Evolutionary conservation across 1,284 basidiomycete genomes (phyloP), one percentile per base, ranked within the genome.

Genomic region (Ceratobasidium sp.): DNA sequence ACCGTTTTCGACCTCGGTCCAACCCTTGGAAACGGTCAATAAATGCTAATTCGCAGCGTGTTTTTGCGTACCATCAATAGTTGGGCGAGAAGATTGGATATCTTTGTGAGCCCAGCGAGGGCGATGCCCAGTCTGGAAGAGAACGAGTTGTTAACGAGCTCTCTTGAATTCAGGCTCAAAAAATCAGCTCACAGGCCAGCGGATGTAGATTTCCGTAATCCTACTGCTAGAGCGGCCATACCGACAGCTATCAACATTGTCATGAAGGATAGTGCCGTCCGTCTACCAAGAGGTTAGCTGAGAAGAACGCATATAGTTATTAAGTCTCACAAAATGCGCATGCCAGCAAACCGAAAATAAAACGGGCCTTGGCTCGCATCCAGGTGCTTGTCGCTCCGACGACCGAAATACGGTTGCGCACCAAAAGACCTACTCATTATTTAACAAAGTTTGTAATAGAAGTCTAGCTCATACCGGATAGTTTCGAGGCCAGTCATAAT

Each of bases 401-500:
- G 28, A 28, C 44, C 18, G 14, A 62, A 62, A n/a, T 21, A 18
- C n/a, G 26, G 41, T 26, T 62, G 43, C 16, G 44, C 59, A 2
- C 46, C 46, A 21, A 62, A 62, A 2, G 59, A 62, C 8, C 43
- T 62, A 35, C 7, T 32, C 13, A 8, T 43, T 28, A 3, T n/a
- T 35, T n/a, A 14, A 23, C 30, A 26, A 62, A 8, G 26, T 9
- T n/a, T 6, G 46, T 21, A 28, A 8, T 35, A 26, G 26, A 5
- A 35, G 26, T 16, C 3, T 13, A 18, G 41, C 21, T 23, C 44
- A 26, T 28, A 62, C 59, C 59, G 44, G 14, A 62, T 49, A 8
- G 59, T 62, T 47, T 62, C 59, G 18, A 62, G 59, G 18, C 59
- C 59, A 35, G 43, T 32, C 47, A 62, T 62, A 6, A 62, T 49